These are phyloP conservation scores for Phytopythium helicoides DNA, from an alignment of 352 stramenopile species.

Conservation along the genomic window DNA sequence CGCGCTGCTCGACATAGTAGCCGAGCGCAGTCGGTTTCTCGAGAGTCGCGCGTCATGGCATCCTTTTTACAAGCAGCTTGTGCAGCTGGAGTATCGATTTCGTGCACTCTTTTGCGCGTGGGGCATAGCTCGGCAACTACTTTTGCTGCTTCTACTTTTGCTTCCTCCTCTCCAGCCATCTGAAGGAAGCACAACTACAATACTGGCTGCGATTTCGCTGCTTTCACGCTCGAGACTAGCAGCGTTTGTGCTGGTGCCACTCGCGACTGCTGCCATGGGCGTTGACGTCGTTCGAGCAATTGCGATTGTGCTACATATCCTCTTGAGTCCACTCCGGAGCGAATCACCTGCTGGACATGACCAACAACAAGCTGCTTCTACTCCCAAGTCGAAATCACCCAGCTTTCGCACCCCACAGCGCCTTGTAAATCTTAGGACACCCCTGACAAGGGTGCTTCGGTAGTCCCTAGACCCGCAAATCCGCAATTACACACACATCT, in stretches of 20 bases:
- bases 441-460: too few relatives aligned
- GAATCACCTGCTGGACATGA: conserved; percentile 28
- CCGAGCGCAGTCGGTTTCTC: conserved; percentile 57
- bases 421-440: too few relatives aligned
- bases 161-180: conserved; percentile 32
- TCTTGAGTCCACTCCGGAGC: conserved; percentile 8
- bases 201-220: conserved; percentile 13
- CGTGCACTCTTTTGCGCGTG: conserved; percentile 39
- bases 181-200: not conserved
- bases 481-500: too few relatives aligned
- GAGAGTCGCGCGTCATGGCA: conserved; percentile 61
- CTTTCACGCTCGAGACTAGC: conserved; percentile 23
- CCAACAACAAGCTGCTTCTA: not conserved
- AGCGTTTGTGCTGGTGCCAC: conserved; percentile 50
- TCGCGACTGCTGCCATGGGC: conserved; percentile 52
- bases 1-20: conserved; percentile 44
- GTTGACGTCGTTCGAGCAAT: conserved; percentile 54
- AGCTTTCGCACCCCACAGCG: too few relatives aligned
- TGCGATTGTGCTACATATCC: conserved; percentile 50
- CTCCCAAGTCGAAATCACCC: not conserved
- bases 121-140: conserved; percentile 53
- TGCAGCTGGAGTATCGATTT: conserved; percentile 50
- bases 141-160: conserved; percentile 51
- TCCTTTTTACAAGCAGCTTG: conserved; percentile 57
- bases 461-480: too few relatives aligned